Base-by-base conservation (phyloP, 768 basidiomycete species). In the Xerocomellus chrysenteron region DNA sequence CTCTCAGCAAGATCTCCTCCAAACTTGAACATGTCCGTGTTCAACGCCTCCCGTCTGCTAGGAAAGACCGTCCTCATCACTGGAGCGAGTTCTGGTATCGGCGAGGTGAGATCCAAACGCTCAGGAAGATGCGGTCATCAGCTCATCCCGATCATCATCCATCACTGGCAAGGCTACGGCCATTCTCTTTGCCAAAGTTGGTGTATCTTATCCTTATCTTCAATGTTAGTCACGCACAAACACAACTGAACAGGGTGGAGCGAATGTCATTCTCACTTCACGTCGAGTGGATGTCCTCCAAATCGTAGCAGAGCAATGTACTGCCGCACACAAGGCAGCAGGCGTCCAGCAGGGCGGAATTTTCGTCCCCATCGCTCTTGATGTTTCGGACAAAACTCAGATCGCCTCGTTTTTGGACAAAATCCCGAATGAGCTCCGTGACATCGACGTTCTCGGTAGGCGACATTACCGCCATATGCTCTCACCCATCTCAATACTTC, bases 61-160 rank as follows among this genome's bases (percentile, higher is more conserved):
- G 88, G 88, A 65, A 93, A 94, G 74, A 92, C 86, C 35, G 88
- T 93, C 55, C 81, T 96, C 48, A 81, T 96, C 58, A 96, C 94
- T 30, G 94, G 94, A 21, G 93, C 94, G 5, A 91, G 89, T 68
- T 83, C 87, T 42, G 94, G 94, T 43, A 96, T 96, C 60, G 94
- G 94, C 54, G 88, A 92, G 53, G 91, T 92, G 65, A 68, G 87
- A 14, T 21, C 39, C 4, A 35, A 28, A 19, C 26, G n/a, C 26
- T 43, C 17, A n/a, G 17, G 36, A 44, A 17, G 54, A 40, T 26
- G 16, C 3, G 10, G 21, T n/a, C 28, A 39, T 24, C 21, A 47
- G 19, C 44, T 56, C 39, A 54, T 43, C 36, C 36, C 28, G 24
- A 56, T 43, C 42, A 52, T 36, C 50, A 30, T 43, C 19, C 35